phyloP scores from a whole-genome alignment of 1,284 basidiomycete species.

The Tremellales sp. region DNA sequence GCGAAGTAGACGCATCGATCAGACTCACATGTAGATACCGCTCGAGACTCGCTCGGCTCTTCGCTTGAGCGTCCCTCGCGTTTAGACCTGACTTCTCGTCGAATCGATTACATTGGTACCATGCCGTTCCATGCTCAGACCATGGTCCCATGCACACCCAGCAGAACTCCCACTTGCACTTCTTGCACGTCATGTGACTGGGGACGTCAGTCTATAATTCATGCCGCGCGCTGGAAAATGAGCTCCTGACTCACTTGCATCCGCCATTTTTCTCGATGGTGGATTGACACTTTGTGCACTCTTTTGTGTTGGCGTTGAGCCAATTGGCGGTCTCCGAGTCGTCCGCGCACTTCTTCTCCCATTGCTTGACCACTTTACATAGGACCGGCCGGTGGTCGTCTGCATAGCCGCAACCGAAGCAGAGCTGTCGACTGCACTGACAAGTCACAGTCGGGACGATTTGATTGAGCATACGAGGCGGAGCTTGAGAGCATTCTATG shows the following conservation, averaged over 20 bases:
- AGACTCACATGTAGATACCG: conserved; percentile 86
- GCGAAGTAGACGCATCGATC: neutral
- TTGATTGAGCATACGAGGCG: conserved; percentile 67
- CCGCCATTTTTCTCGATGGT: conserved; percentile 99
- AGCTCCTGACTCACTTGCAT: conserved; percentile 82
- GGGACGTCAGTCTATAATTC: conserved; percentile 6
- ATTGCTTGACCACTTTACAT: conserved; percentile 82
- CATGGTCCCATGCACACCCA: conserved; percentile 75
- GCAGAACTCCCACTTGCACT: conserved; percentile 83
- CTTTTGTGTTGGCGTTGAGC: conserved; percentile 99
- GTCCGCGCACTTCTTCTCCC: conserved; percentile 96
- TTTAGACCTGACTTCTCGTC: conserved; percentile 89
- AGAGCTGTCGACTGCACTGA: conserved; percentile 68
- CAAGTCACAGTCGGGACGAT: conserved; percentile 88
- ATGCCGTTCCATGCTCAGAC: conserved; percentile 94
- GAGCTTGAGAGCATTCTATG: conserved; percentile 78
- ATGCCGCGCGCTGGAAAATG: neutral
- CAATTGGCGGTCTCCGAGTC: conserved; percentile 98
- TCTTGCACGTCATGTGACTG: conserved; percentile 99
- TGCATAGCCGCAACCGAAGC: conserved; percentile 66
- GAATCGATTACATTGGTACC: conserved; percentile 97
- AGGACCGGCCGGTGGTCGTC: conserved; percentile 87
- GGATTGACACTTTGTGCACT: conserved; percentile 89
- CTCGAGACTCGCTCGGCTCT: conserved; percentile 82
- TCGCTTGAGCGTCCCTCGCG: conserved; percentile 83